Percentiles rank a stretch among this genome's conserved stretches.
Evolutionary conservation across 306 rosid genomes (phyloP).

Genomic region (Lupinus albus): DNA sequence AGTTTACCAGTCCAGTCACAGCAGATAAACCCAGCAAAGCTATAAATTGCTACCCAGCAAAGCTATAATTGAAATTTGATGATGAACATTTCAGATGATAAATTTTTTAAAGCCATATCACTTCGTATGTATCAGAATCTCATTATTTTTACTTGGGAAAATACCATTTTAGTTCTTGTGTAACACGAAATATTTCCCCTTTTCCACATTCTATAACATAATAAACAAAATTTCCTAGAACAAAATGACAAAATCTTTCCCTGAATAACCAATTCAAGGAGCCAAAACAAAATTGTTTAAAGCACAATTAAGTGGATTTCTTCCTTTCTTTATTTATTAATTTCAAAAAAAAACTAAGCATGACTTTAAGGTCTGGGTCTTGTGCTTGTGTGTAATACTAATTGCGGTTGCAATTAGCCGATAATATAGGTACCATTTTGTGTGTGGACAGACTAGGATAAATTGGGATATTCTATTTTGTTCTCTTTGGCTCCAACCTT

Average conservation of each 20-base stretch:
- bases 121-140: neutral
- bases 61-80: slow-evolving; percentile 1
- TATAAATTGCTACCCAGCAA: neutral
- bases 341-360: neutral
- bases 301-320: neutral
- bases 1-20: no score
- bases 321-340: neutral
- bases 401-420: neutral
- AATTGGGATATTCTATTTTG: no score
- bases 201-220: neutral
- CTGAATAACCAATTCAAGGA: neutral
- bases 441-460: no score
- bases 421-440: neutral
- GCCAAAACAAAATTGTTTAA: neutral
- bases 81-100: neutral
- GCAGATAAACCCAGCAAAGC: no score
- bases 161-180: neutral
- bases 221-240: neutral
- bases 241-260: neutral
- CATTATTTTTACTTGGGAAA: neutral
- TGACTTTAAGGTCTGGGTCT: neutral
- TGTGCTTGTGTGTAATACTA: neutral
- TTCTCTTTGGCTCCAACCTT: no score
- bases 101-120: neutral
- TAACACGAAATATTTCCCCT: neutral